phyloP scores from a whole-genome alignment of 805 yeast genomes.

The Starmerella stellata region DNA sequence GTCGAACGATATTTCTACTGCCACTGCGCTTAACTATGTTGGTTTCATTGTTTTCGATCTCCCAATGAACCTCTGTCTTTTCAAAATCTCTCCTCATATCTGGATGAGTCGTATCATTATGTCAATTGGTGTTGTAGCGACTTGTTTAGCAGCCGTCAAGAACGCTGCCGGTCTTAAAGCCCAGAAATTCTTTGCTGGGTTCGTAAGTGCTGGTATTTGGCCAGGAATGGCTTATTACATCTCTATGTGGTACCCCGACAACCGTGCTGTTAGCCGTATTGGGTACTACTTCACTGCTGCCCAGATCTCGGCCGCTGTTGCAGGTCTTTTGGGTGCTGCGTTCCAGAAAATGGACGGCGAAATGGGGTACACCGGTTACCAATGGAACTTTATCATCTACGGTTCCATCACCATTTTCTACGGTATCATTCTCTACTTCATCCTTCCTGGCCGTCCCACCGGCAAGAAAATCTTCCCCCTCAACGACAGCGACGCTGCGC shows the following conservation, averaged over 20 bases:
- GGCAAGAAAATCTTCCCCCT: slow-evolving; percentile 22
- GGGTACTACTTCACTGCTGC: slow-evolving; percentile 88
- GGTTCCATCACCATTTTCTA: slow-evolving; percentile 49
- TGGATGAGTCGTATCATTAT: slow-evolving; percentile 69
- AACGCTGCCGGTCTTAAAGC: slow-evolving; percentile 48
- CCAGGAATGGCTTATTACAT: slow-evolving; percentile 77
- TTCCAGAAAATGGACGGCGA: slow-evolving; percentile 65
- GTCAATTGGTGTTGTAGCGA: slow-evolving; percentile 57
- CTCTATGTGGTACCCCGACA: slow-evolving; percentile 69
- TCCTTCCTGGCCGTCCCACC: slow-evolving; percentile 70
- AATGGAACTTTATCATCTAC: slow-evolving; percentile 66
- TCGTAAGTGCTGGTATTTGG: slow-evolving; percentile 77
- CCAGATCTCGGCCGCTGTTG: slow-evolving; percentile 75
- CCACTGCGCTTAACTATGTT: slow-evolving; percentile 65
- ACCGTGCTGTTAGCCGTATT: slow-evolving; percentile 55
- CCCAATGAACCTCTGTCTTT: slow-evolving; percentile 76
- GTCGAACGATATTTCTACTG: slow-evolving; percentile 45
- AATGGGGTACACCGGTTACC: slow-evolving; percentile 63
- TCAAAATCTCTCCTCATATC: slow-evolving; percentile 63
- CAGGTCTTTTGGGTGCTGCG: slow-evolving; percentile 74
- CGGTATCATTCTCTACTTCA: slow-evolving; percentile 53
- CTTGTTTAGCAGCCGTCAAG: slow-evolving; percentile 50
- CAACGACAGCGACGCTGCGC: slow-evolving; percentile 30
- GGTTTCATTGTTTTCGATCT: slow-evolving; percentile 72
- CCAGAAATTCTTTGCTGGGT: slow-evolving; percentile 50